phyloP scores from a whole-genome alignment of 208 protist genomes.

The Acanthamoeba divionensis region DNA sequence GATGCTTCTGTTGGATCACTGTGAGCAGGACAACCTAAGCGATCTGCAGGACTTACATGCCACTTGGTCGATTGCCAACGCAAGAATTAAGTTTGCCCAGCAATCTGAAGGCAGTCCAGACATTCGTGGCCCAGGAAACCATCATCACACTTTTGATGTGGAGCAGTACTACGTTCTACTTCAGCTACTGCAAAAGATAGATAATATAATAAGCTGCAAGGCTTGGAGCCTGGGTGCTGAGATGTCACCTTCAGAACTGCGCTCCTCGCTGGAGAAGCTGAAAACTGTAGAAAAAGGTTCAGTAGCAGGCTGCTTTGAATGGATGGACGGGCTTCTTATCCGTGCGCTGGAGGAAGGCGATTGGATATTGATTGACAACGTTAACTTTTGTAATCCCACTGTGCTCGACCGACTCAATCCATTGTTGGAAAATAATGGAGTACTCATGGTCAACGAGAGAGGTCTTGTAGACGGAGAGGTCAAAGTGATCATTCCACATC shows the following conservation, averaged over 20 bases:
- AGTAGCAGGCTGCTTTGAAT: conserved; percentile 94
- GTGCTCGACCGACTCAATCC: conserved; percentile 99
- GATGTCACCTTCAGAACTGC: background rate
- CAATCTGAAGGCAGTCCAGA: no score
- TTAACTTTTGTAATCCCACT: conserved; percentile 98
- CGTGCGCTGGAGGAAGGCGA: conserved; percentile 81
- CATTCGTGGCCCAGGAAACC: no score
- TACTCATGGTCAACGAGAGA: conserved; percentile 91
- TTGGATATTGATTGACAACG: conserved; percentile 99
- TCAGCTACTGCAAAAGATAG: conserved; percentile 5
- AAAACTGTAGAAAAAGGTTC: conserved; percentile 61
- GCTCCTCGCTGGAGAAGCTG: background rate
- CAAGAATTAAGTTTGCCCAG: no score
- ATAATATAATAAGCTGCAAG: background rate
- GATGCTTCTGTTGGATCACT: background rate
- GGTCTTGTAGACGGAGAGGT: conserved; percentile 91
- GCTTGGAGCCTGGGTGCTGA: background rate
- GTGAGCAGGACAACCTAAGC: background rate
- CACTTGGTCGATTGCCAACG: background rate
- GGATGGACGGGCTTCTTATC: conserved; percentile 97
- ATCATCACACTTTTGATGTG: background rate
- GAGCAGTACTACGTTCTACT: conserved; percentile 10
- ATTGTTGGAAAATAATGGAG: conserved; percentile 96
- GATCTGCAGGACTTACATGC: background rate
- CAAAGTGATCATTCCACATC: conserved; percentile 92